Evolutionary conservation across 2,329 filamentous ascomycete species (phyloP).

Genomic region (Botrytis fragariae): DNA sequence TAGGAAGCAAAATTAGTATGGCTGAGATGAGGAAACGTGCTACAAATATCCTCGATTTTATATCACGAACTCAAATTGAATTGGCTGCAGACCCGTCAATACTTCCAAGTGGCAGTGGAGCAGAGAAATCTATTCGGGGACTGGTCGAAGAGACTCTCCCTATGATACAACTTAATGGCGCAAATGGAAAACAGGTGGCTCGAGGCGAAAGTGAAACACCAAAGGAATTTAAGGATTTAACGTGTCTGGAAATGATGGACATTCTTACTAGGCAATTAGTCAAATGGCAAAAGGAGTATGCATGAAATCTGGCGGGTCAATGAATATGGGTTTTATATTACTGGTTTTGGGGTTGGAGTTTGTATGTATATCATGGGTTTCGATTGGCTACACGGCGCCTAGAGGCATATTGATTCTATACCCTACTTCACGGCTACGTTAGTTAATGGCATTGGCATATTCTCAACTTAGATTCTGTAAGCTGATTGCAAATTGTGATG

Average conservation of each 20-base stretch:
- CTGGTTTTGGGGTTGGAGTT: conserved; percentile 8
- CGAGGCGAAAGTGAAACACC: conserved; percentile 27
- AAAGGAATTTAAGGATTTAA: conserved; percentile 71
- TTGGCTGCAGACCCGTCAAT: conserved; percentile 62
- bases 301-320: conserved; percentile 22
- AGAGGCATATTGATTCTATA: conserved; percentile 20
- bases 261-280: conserved; percentile 42
- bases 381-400: conserved; percentile 17
- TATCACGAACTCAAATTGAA: conserved; percentile 83
- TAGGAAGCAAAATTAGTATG: conserved; percentile 68
- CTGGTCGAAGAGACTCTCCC: conserved; percentile 38
- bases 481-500: not conserved
- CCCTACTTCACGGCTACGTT: conserved; percentile 19
- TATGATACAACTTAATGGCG: conserved; percentile 41
- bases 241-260: conserved; percentile 44
- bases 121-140: conserved; percentile 38
- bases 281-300: conserved; percentile 40
- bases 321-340: not conserved
- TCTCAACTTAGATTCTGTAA: not conserved
- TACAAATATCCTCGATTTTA: conserved; percentile 82
- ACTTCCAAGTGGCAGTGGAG: conserved; percentile 42
- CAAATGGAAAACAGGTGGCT: conserved; percentile 38
- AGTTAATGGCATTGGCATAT: conserved; percentile 16
- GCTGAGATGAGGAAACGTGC: conserved; percentile 85
- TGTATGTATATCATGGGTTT: conserved; percentile 21